Conservation (phyloP, 306 rosid species). For the Pterocarpus santalinus region DNA sequence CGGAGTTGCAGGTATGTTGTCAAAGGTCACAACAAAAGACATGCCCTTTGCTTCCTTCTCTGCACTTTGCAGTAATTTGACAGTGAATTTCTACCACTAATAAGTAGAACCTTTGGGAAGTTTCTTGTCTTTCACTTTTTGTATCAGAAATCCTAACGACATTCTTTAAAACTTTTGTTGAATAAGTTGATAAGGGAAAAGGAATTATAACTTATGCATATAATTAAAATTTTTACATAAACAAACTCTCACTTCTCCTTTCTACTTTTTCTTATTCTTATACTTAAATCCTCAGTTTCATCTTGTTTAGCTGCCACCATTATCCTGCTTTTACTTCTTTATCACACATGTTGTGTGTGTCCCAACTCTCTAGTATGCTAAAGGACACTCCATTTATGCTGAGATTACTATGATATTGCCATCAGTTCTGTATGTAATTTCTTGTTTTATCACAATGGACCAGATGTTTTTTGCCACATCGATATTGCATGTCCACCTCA, state of each 20-base stretch:
- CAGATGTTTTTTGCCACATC: conserved; percentile 98
- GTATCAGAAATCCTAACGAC: neutral
- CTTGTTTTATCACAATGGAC: conserved; percentile 48
- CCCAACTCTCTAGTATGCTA: conserved; percentile 35
- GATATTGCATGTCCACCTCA: conserved; percentile 88
- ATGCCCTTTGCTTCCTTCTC: conserved; percentile 41
- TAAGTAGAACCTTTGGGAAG: conserved; percentile 31
- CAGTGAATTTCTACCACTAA: conserved; percentile 25
- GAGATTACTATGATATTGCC: conserved; percentile 34
- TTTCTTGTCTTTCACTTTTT: conserved; percentile 15
- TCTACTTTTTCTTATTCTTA: neutral
- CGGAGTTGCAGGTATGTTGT: conserved; percentile 82
- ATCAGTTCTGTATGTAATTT: conserved; percentile 45
- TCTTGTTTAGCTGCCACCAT: conserved; percentile 2
- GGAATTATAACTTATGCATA: too few species aligned
- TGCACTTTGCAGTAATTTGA: conserved; percentile 1
- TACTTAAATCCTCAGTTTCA: conserved; percentile 17
- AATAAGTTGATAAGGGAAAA: neutral
- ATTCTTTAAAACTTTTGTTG: neutral
- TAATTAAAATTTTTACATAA: neutral
- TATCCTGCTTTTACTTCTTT: conserved; percentile 6
- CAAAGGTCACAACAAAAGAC: conserved; percentile 21
- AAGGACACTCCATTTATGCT: conserved; percentile 22
- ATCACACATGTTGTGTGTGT: conserved; percentile 1
- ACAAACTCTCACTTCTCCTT: neutral